phyloP scores from a whole-genome alignment of 2,329 filamentous ascomycete genomes.

The Fusarium foetens region DNA sequence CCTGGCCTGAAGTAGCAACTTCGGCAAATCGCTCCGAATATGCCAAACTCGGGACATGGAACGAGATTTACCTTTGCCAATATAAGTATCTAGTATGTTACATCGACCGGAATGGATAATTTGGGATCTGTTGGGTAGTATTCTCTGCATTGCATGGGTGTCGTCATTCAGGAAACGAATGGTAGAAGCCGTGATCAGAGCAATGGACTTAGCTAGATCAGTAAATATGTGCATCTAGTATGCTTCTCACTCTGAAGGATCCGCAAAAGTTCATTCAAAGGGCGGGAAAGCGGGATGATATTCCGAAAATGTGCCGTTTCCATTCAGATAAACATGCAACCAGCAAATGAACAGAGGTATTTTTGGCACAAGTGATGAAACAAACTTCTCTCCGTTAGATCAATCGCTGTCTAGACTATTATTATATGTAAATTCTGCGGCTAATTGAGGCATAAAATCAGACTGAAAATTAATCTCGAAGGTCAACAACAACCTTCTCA shows the following conservation, averaged over 20 bases:
- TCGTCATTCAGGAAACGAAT: not conserved
- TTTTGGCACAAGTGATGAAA: not conserved
- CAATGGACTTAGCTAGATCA: not conserved
- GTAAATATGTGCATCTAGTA: not conserved
- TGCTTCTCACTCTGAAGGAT: not conserved
- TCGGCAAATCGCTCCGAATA: conserved; percentile 3
- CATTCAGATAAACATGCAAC: not conserved
- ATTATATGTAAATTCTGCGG: fast-evolving
- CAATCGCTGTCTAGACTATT: not conserved
- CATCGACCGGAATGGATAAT: not conserved
- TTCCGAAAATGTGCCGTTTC: not conserved
- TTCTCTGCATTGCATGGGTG: not conserved
- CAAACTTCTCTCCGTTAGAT: not conserved
- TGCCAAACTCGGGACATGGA: conserved; percentile 2
- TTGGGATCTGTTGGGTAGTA: not conserved
- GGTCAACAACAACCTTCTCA: conserved; percentile 35
- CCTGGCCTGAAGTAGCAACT: conserved; percentile 12
- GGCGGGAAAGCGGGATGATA: not conserved
- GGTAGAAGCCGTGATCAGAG: not conserved
- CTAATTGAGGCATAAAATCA: not conserved
- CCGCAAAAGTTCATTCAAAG: fast-evolving
- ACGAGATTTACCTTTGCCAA: not conserved
- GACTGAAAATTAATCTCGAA: not conserved
- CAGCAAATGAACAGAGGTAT: not conserved
- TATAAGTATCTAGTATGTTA: not conserved